Percentiles rank a stretch among this genome's conserved stretches.
phyloP scores from a whole-genome alignment of 116 monocot species.

The Dioscorea cayenensis region DNA sequence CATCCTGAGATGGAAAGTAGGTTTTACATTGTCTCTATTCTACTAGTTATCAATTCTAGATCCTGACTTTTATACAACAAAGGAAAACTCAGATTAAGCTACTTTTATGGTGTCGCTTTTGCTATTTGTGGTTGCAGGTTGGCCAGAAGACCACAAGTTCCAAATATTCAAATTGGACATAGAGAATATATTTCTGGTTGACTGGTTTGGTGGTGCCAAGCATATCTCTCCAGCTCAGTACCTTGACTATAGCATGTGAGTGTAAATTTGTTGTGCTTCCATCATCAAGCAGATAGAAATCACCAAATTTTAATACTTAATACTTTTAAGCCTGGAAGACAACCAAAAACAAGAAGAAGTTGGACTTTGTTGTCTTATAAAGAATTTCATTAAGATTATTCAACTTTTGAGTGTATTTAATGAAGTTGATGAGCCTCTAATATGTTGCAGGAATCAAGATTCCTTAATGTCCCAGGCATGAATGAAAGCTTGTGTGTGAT shows the following conservation, averaged over 20 bases:
- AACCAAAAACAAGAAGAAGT: too few relatives aligned
- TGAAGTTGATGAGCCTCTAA: too few relatives aligned
- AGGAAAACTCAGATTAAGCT: background rate
- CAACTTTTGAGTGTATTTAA: too few relatives aligned
- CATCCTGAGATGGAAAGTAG: slow-evolving; percentile 64
- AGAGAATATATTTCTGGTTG: slow-evolving; percentile 67
- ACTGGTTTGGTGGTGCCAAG: slow-evolving; percentile 85
- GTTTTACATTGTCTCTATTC: background rate
- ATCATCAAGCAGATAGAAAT: too few relatives aligned
- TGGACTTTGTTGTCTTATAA: too few relatives aligned
- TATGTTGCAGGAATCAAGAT: too few relatives aligned
- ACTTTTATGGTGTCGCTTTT: background rate
- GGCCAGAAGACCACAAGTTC: slow-evolving; percentile 75
- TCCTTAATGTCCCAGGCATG: too few relatives aligned
- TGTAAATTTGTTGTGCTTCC: background rate
- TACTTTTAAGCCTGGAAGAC: too few relatives aligned
- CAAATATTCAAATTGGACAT: slow-evolving; percentile 69
- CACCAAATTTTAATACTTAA: too few relatives aligned
- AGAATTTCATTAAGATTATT: too few relatives aligned
- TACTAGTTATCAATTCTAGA: background rate
- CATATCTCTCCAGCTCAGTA: slow-evolving; percentile 54
- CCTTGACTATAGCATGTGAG: slow-evolving; percentile 36
- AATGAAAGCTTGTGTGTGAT: too few relatives aligned
- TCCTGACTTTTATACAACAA: background rate
- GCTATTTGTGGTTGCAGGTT: slow-evolving; percentile 29